These are phyloP conservation scores for Suaeda aralocaspica DNA, from an alignment of 148 eudicot species.

Conservation along the genomic window DNA sequence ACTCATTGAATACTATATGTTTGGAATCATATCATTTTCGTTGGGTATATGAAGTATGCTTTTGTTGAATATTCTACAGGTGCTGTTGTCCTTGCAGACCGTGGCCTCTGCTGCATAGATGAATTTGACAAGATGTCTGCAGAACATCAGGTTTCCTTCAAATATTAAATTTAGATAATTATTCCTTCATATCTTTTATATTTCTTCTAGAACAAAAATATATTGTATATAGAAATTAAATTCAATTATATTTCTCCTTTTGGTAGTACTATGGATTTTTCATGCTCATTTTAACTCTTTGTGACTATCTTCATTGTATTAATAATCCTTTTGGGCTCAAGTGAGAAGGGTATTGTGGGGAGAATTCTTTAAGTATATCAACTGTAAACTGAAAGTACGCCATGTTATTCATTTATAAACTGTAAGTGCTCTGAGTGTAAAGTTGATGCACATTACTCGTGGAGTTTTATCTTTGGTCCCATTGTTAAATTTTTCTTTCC, in stretches of 20 bases:
- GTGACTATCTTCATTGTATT: too few relatives aligned
- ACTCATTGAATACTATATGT: not conserved
- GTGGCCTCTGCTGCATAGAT: conserved; percentile 95
- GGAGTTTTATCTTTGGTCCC: not conserved
- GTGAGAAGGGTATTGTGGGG: too few relatives aligned
- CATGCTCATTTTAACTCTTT: too few relatives aligned
- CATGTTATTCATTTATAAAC: too few relatives aligned
- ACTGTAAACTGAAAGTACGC: too few relatives aligned
- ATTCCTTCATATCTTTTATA: not conserved
- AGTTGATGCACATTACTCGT: not conserved
- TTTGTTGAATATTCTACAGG: conserved; percentile 39
- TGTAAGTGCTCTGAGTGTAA: too few relatives aligned
- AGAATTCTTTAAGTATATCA: too few relatives aligned
- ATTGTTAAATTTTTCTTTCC: not conserved
- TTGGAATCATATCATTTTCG: not conserved
- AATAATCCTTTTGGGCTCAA: too few relatives aligned
- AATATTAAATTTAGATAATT: not conserved
- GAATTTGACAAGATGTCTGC: conserved; percentile 99
- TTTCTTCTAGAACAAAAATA: too few relatives aligned
- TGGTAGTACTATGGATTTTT: too few relatives aligned
- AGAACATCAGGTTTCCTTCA: conserved; percentile 74
- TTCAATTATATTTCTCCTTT: too few relatives aligned
- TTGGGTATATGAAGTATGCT: conserved; percentile 3
- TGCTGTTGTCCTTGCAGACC: conserved; percentile 97
- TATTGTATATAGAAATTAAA: too few relatives aligned